Base-by-base conservation (phyloP, 768 basidiomycete species). In the Brasilioporus rufonigricans region DNA sequence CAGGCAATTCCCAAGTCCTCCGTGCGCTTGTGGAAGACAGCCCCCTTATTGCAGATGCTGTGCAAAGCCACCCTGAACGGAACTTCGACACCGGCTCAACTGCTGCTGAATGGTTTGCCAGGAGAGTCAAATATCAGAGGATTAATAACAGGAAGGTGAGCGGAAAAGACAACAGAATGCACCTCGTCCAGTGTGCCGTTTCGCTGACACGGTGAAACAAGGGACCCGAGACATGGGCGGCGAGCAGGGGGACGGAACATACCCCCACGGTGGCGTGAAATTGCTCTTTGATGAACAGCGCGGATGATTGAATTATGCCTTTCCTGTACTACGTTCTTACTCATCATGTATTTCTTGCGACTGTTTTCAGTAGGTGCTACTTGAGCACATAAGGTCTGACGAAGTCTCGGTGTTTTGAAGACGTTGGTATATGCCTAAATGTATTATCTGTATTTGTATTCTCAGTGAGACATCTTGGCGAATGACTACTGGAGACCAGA, bases 11-110 rank as follows among this genome's bases (percentile, higher is more conserved):
- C 2, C 71, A 77, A 35, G 53, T 76, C 1, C 77, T 87, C 9
- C 76, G 74, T 9, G 78, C 85, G 3, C 69, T 86, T 6, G 68
- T 73, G 0, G 76, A 82, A 27, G 74, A 80, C 8, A 86, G 85
- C 52, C 59, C 72, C 0, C 52, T 79, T 2, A 78, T 87, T 16
- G 78, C 80, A 0, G 73, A 77, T 2, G 73, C 77, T 6, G 71
- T 71, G n/a, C 61, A 54, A 9, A 67, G 67, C 13, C 61, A 61
- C 5, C 69, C 74, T 1, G 79, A 75, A 18, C 71, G 62, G 73
- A 67, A 66, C 51, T 75, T 67, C 48, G 54, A 72, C 24, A 74
- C 71, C 1, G 70, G 67, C 13, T 52, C 67, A 1, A 80, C 78
- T 1, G 69, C 76, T 3, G 60, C 55, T 4, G 72, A 73, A 13